These are phyloP conservation scores for Trametes punicea DNA, from an alignment of 768 basidiomycete genomes.

Conservation along the genomic window DNA sequence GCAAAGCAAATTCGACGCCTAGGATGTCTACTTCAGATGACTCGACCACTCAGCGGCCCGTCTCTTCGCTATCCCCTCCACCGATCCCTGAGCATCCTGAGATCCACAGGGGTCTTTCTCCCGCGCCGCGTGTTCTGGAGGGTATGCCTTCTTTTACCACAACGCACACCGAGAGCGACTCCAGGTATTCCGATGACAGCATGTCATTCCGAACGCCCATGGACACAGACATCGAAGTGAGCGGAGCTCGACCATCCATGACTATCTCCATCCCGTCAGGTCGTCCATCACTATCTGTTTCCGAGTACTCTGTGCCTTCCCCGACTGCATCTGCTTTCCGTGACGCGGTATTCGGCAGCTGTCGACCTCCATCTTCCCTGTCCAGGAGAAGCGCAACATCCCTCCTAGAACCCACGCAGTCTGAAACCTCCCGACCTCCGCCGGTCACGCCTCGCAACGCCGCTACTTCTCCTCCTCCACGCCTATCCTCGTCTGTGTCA, in stretches of 20 bases:
- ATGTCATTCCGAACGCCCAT: slow-evolving; percentile 29
- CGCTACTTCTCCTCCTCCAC: slow-evolving; percentile 54
- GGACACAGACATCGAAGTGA: slow-evolving; percentile 26
- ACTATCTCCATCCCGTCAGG: slow-evolving; percentile 47
- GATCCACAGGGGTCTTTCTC: slow-evolving; percentile 25
- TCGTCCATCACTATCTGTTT: slow-evolving; percentile 49
- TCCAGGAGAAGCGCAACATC: slow-evolving; percentile 18
- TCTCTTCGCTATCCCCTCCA: slow-evolving; percentile 41
- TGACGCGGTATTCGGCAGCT: slow-evolving; percentile 45
- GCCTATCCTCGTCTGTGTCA: slow-evolving; percentile 59
- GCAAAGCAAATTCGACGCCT: slow-evolving; percentile 25
- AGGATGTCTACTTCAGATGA: slow-evolving; percentile 19
- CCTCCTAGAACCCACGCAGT: slow-evolving; percentile 7
- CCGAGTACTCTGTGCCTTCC: slow-evolving; percentile 67
- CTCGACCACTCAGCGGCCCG: background rate
- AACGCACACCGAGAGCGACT: slow-evolving; percentile 21
- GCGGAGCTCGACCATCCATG: slow-evolving; percentile 42
- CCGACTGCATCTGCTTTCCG: slow-evolving; percentile 82
- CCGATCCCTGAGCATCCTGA: slow-evolving; percentile 33
- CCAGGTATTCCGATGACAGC: slow-evolving; percentile 37
- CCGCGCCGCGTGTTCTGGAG: slow-evolving; percentile 10
- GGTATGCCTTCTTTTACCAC: slow-evolving; percentile 20
- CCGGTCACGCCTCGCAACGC: slow-evolving; percentile 20
- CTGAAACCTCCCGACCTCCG: slow-evolving; percentile 20
- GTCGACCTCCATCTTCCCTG: slow-evolving; percentile 24